Evolutionary conservation across 495 filamentous ascomycete genomes (phyloP), one percentile per base, ranked within the genome.

Genomic region (Xylaria curta): DNA sequence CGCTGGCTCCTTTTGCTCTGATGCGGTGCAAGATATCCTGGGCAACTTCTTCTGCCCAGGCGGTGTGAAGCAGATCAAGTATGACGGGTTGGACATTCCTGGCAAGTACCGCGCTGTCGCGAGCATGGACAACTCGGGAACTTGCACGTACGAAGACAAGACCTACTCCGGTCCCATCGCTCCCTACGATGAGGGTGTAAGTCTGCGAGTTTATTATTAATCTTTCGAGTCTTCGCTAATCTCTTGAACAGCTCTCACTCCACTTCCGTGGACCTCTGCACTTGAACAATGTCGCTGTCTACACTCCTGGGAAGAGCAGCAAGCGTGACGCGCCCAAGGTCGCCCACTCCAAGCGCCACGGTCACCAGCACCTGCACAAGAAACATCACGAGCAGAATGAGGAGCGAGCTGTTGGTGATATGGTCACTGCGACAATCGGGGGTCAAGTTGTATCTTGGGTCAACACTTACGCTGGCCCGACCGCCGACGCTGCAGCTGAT

Each of bases 231-330:
- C 21, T n/a, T 24, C 40, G 64, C 74, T 78, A 73, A 73, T 46
- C 2, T 26, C 8, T 28, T 68, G 49, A 46, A 40, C 68, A 93
- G 92, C 78, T 93, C 42, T 91, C 90, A 0, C 62, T 93, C 59
- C 89, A 92, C 75, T 86, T 94, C 76, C 89, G 91, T 47, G 92
- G 91, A 12, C 92, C 92, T 3, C 73, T 92, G 60, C 69, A 82
- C 8, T 73, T 94, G 17, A 87, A 88, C 71, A 82, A 91, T 66
- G 78, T 93, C 40, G 92, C 91, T 6, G 88, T 89, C 31, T 94
- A 92, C 77, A 81, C 80, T 28, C 86, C 87, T 8, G 76, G 75
- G 12, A 73, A 71, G 31, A 65, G 73, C 54, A 65, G 73, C 54
- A 76, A 76, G 60, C 75, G 75, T 24, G 71, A 76, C 2, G 65